A percentile compares a stretch with the other conserved stretches of the same genome.
Conservation (phyloP, 805 yeast genomes). For the Dipodascopsis uninucleata region DNA sequence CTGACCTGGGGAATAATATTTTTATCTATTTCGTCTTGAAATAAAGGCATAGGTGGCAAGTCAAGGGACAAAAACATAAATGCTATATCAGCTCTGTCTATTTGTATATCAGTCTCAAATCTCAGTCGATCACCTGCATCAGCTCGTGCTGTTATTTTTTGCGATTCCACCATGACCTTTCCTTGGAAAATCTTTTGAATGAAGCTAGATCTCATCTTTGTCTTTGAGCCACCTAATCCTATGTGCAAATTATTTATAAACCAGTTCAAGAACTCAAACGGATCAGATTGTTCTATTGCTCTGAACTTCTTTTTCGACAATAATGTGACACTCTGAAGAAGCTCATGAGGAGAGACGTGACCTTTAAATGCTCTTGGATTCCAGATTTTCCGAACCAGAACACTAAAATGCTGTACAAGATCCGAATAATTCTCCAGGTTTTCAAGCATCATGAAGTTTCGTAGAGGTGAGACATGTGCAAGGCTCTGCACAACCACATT, state of each 20-base stretch:
- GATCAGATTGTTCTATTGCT: slow-evolving; percentile 44
- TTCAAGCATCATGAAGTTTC: slow-evolving; percentile 45
- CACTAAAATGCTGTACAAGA: slow-evolving; percentile 44
- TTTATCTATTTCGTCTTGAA: slow-evolving; percentile 47
- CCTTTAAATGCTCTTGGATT: slow-evolving; percentile 53
- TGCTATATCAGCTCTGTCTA: slow-evolving; percentile 25
- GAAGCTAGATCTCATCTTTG: slow-evolving; percentile 32
- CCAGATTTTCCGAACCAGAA: slow-evolving; percentile 60
- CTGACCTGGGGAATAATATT: slow-evolving; percentile 55
- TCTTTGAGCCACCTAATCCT: slow-evolving; percentile 34
- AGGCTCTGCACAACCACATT: slow-evolving; percentile 56
- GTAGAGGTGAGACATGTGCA: slow-evolving; percentile 49
- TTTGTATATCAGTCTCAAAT: slow-evolving; percentile 30
- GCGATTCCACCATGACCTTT: slow-evolving; percentile 39
- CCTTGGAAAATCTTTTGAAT: slow-evolving; percentile 52
- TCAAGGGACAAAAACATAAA: slow-evolving; percentile 59
- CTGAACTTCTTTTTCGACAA: slow-evolving; percentile 46
- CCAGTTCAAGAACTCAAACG: slow-evolving; percentile 60
- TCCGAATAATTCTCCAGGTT: slow-evolving; percentile 31
- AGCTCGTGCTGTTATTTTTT: slow-evolving; percentile 31
- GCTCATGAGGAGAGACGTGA: slow-evolving; percentile 66
- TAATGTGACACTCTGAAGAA: slow-evolving; percentile 49
- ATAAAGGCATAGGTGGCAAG: slow-evolving; percentile 56
- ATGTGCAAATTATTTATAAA: slow-evolving; percentile 47
- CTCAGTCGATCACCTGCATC: slow-evolving; percentile 29